Evolutionary conservation across 2,329 filamentous ascomycete species (phyloP).

Genomic region (Monosporascus ibericus): DNA sequence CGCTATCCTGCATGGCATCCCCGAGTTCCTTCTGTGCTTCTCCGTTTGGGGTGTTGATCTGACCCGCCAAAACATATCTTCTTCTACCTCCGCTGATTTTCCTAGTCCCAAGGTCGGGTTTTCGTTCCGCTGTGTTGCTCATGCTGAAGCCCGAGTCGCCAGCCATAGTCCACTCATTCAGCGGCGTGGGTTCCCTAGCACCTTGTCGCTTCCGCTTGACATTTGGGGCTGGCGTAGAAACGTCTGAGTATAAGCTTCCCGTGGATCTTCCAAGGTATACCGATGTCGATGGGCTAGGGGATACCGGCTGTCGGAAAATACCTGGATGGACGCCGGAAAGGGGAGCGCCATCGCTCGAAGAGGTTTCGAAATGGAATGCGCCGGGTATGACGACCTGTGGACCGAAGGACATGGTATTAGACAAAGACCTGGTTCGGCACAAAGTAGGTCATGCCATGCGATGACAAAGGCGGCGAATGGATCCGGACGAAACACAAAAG

Average conservation of each 20-base stretch:
- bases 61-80: constrained; percentile 46
- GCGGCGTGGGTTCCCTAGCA: constrained; percentile 26
- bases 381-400: constrained; percentile 28
- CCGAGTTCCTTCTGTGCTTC: constrained; percentile 22
- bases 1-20: constrained; percentile 41
- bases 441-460: background rate
- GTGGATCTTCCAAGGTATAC: constrained; percentile 34
- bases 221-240: constrained; percentile 24
- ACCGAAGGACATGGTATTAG: constrained; percentile 22
- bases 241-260: constrained; percentile 32
- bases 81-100: constrained; percentile 16
- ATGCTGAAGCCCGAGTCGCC: constrained; percentile 19
- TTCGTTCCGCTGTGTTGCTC: constrained; percentile 22
- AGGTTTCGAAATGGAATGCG: constrained; percentile 27
- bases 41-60: constrained; percentile 43
- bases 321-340: constrained; percentile 34
- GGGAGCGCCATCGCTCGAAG: constrained; percentile 14
- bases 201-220: constrained; percentile 43
- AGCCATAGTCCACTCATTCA: constrained; percentile 24
- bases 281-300: constrained; percentile 32
- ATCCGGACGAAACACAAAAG: background rate
- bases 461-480: background rate
- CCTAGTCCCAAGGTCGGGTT: constrained; percentile 9
- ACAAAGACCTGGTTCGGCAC: background rate
- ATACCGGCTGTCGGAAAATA: constrained; percentile 40